Evolutionary conservation across 495 filamentous ascomycete genomes (phyloP), one percentile per base, ranked within the genome.

Genomic region (Monascus purpureus): DNA sequence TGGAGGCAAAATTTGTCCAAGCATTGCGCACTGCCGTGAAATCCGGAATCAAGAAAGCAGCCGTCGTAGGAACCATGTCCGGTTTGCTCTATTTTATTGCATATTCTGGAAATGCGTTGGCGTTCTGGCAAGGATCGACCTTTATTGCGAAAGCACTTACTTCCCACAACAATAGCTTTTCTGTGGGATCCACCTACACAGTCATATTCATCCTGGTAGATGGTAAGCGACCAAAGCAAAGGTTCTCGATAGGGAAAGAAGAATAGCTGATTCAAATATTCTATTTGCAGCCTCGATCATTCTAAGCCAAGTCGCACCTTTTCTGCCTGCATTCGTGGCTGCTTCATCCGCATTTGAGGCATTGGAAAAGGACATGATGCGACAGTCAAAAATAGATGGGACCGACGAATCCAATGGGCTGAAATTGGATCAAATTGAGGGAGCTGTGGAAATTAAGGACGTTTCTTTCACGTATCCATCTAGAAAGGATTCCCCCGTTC

Each of bases 71-170:
- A 8, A 50, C 70, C 1, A 72, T 78, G 35, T 61, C 72, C n/a
- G 74, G 75, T n/a, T 39, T 73, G 13, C 46, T 81, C 13, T 80
- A 77, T 38, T 79, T 81, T 36, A 66, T 77, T 34, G 70, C 70
- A 6, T 78, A 72, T 38, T 59, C 67, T 9, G 75, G 70, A 2
- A 77, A 77, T 41, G 75, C 67, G 24, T 50, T 81, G 12, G 75
- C 75, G 1, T 80, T 76, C 36, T 81, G 72, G 72, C 67, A 79
- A 41, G 76, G 73, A 12, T 68, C 65, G 37, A 50, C 48, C 23
- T 55, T 56, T 11, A 63, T 78, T 31, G 69, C 67, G 13, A 45
- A 63, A 32, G 54, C 60, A 7, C 57, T 69, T 16, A 52, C 52
- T 5, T 48, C 46, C 4, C 45, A 46, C 11, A 26, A 42, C 17